Evolutionary conservation across 441 rosid species (phyloP).

Genomic region (Pelargonium citronellum): DNA sequence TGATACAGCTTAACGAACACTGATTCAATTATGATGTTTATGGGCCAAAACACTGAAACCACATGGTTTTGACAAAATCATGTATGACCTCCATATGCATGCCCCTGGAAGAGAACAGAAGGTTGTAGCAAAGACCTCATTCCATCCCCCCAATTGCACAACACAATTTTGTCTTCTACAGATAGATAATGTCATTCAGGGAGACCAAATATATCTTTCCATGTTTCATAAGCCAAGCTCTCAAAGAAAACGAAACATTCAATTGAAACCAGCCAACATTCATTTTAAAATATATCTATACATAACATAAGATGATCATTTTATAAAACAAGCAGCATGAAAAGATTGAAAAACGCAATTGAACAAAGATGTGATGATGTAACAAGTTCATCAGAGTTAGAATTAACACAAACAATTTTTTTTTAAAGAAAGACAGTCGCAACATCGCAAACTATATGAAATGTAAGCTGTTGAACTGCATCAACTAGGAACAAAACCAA

Average conservation of each 20-base stretch:
- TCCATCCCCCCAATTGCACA: not conserved
- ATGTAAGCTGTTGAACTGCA: not conserved
- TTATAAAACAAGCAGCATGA: not conserved
- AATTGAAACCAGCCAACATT: not conserved
- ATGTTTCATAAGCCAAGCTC: not conserved
- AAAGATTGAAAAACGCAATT: not conserved
- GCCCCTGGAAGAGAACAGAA: not conserved
- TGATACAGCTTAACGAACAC: not conserved
- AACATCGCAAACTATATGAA: not conserved
- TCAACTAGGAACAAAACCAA: not conserved
- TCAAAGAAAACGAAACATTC: not conserved
- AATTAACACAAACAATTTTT: not conserved
- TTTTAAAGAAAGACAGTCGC: not conserved
- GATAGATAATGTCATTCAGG: not conserved
- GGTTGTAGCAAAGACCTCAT: not conserved
- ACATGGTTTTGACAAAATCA: not conserved
- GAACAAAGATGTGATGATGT: not conserved
- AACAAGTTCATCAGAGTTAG: not conserved
- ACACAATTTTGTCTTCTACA: not conserved
- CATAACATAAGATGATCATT: not conserved
- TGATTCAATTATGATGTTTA: not conserved
- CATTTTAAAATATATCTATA: no score
- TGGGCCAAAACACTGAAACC: not conserved
- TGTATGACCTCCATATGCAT: not conserved
- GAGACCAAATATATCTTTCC: not conserved